These are phyloP conservation scores for Phytophthora capsici DNA, from an alignment of 352 stramenopile genomes.

Conservation along the genomic window DNA sequence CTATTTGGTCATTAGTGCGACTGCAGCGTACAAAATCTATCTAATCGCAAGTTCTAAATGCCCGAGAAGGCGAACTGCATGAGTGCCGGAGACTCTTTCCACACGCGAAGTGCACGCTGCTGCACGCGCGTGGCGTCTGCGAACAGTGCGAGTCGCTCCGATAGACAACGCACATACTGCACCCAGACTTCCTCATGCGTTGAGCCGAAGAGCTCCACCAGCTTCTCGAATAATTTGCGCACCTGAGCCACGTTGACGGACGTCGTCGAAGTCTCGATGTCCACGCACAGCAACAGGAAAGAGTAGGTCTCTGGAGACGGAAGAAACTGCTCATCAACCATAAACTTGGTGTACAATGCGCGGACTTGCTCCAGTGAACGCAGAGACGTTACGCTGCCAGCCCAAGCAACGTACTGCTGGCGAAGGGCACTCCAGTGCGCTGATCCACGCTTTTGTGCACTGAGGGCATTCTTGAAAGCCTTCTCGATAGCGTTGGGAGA, in stretches of 20 bases:
- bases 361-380: conserved; percentile 50
- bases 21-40: conserved; percentile 32
- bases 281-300: conserved; percentile 75
- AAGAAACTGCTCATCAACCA: conserved; percentile 71
- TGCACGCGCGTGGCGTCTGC: conserved; percentile 73
- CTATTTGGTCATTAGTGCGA: conserved; percentile 18
- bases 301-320: conserved; percentile 60
- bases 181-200: conserved; percentile 72
- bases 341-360: conserved; percentile 69
- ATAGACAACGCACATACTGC: conserved; percentile 62
- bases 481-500: conserved; percentile 39
- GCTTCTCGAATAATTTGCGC: conserved; percentile 80
- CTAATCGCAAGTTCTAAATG: conserved; percentile 30
- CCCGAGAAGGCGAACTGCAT: conserved; percentile 55
- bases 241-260: conserved; percentile 51
- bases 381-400: conserved; percentile 28
- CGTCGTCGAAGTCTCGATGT: conserved; percentile 64
- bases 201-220: conserved; percentile 79
- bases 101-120: conserved; percentile 70
- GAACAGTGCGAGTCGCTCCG: conserved; percentile 50
- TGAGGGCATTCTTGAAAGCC: conserved; percentile 64
- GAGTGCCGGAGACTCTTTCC: conserved; percentile 63
- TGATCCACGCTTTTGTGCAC: conserved; percentile 51
- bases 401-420: conserved; percentile 74
- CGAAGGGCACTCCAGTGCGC: conserved; percentile 62